Percentiles rank a stretch among this genome's conserved stretches.
These are phyloP conservation scores for Paradendryphiella salina DNA, from an alignment of 2,329 filamentous ascomycete genomes.

Conservation along the genomic window DNA sequence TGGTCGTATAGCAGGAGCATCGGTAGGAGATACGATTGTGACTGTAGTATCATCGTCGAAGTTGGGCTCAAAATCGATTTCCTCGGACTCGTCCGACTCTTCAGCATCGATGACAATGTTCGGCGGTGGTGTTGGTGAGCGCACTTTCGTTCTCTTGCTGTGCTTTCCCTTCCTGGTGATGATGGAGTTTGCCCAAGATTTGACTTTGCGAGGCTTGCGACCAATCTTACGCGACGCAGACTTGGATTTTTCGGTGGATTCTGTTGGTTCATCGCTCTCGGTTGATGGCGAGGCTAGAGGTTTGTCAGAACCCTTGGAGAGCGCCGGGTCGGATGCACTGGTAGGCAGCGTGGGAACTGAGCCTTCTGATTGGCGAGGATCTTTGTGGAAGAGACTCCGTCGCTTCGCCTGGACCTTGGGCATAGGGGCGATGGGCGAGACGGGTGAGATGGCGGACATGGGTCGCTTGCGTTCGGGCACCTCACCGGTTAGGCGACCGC, in stretches of 20 bases:
- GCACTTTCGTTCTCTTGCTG: slow-evolving; percentile 51
- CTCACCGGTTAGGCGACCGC: slow-evolving; percentile 30
- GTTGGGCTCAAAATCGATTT: slow-evolving; percentile 46
- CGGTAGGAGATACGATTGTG: slow-evolving; percentile 46
- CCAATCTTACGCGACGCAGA: slow-evolving; percentile 58
- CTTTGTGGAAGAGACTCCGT: slow-evolving; percentile 53
- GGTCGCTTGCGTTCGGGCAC: slow-evolving; percentile 40
- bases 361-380: slow-evolving; percentile 53
- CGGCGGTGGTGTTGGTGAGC: slow-evolving; percentile 38
- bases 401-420: slow-evolving; percentile 36
- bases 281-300: slow-evolving; percentile 33
- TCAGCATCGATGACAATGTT: slow-evolving; percentile 30
- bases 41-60: slow-evolving; percentile 50
- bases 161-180: slow-evolving; percentile 64
- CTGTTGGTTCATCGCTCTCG: slow-evolving; percentile 37
- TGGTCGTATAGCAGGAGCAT: slow-evolving; percentile 22
- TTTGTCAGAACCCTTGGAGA: slow-evolving; percentile 34
- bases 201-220: slow-evolving; percentile 68
- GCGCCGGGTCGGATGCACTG: slow-evolving; percentile 43
- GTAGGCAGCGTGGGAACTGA: slow-evolving; percentile 33
- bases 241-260: slow-evolving; percentile 51
- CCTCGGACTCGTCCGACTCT: slow-evolving; percentile 42
- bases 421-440: slow-evolving; percentile 10
- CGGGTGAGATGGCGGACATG: slow-evolving; percentile 42
- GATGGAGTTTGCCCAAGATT: slow-evolving; percentile 70